Conservation (phyloP, 352 stramenopile species). For the Globisporangium paroecandrum region DNA sequence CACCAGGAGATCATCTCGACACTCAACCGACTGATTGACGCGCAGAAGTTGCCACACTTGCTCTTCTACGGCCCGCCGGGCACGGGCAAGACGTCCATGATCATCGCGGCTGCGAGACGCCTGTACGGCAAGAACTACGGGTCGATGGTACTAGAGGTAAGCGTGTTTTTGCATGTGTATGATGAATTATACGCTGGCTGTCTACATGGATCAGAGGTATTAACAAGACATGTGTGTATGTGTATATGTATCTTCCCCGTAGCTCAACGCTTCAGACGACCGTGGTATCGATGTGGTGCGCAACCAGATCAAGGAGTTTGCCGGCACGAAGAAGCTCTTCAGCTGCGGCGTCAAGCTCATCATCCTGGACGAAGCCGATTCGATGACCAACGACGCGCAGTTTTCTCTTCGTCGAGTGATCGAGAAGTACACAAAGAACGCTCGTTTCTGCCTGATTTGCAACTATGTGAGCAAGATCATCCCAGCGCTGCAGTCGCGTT, state of each 20-base stretch:
- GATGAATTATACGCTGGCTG: neutral
- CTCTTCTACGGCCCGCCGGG: constrained; percentile 97
- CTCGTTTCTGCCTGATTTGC: constrained; percentile 98
- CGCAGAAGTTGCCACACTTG: constrained; percentile 95
- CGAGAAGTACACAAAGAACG: constrained; percentile 98
- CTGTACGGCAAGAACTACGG: constrained; percentile 95
- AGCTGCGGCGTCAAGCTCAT: constrained; percentile 94
- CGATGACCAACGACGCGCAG: constrained; percentile 97
- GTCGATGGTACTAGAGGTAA: constrained; percentile 92
- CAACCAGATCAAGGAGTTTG: constrained; percentile 98
- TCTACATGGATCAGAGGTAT: neutral
- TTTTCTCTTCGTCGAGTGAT: constrained; percentile 96
- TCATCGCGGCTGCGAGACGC: constrained; percentile 93
- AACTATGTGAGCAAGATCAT: constrained; percentile 99
- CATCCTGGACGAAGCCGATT: constrained; percentile 98
- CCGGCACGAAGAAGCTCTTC: constrained; percentile 96
- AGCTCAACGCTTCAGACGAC: constrained; percentile 98
- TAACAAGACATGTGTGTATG: neutral
- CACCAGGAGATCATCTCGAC: constrained; percentile 97
- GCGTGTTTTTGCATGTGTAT: neutral
- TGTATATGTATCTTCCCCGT: neutral
- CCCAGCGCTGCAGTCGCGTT: constrained; percentile 95
- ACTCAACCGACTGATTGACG: constrained; percentile 95
- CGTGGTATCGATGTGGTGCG: constrained; percentile 96
- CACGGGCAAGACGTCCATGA: constrained; percentile 97